Percentiles rank a stretch among this genome's conserved stretches.
Conservation (phyloP, 495 filamentous ascomycete genomes). For the Penicillium ucsense region DNA sequence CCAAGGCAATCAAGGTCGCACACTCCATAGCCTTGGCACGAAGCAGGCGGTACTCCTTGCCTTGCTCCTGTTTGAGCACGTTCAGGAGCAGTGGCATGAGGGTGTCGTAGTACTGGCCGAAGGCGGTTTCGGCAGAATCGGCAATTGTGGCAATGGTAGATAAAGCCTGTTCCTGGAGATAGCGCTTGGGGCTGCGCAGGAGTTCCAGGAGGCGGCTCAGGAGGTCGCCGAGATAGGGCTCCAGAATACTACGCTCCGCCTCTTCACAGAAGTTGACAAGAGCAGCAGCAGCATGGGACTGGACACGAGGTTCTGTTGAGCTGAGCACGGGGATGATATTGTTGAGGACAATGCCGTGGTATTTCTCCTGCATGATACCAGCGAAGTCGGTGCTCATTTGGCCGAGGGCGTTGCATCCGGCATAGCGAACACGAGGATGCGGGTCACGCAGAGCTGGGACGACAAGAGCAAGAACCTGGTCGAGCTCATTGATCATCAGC, state of each 20-base stretch:
- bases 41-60: constrained; percentile 84
- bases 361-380: constrained; percentile 95
- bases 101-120: constrained; percentile 89
- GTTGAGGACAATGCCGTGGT: constrained; percentile 72
- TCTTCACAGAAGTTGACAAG: constrained; percentile 99
- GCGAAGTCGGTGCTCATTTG: constrained; percentile 99
- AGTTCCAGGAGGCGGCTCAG: constrained; percentile 73
- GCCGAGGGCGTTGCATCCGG: constrained; percentile 96
- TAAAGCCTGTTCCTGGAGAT: constrained; percentile 95
- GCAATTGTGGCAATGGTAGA: constrained; percentile 98
- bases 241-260: constrained; percentile 82
- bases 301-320: constrained; percentile 84
- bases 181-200: constrained; percentile 81
- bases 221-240: constrained; percentile 88
- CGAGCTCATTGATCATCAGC: constrained; percentile 88
- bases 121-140: constrained; percentile 91
- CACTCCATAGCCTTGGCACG: constrained; percentile 99
- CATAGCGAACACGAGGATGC: constrained; percentile 93
- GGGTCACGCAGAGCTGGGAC: constrained; percentile 84
- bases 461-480: constrained; percentile 87
- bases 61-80: constrained; percentile 77
- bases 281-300: constrained; percentile 93
- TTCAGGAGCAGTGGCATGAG: constrained; percentile 92
- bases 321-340: constrained; percentile 90
- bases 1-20: constrained; percentile 90